These are phyloP conservation scores for Catenaria anguillulae DNA, from an alignment of 371 early-diverging fungal species.

Conservation along the genomic window DNA sequence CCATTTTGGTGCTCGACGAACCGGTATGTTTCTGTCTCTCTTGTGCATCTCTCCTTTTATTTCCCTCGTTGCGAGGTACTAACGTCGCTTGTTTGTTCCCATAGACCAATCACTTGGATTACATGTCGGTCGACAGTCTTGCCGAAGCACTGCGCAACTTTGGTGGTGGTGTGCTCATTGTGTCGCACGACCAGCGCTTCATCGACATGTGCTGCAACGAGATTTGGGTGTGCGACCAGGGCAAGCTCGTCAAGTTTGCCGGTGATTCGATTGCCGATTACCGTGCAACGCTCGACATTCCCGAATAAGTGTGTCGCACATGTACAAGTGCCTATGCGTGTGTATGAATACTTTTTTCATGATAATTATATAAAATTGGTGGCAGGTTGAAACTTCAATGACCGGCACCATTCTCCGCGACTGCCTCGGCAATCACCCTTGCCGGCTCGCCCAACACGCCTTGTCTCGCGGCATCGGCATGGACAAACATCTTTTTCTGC, in stretches of 20 bases:
- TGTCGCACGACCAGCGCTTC: slow-evolving; percentile 87
- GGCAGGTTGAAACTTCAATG: too few relatives aligned
- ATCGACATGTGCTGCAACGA: slow-evolving; percentile 74
- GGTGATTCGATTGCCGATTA: slow-evolving; percentile 33
- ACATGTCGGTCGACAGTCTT: slow-evolving; percentile 69
- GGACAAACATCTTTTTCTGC: slow-evolving; percentile 1
- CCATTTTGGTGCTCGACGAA: slow-evolving; percentile 6
- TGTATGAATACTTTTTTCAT: too few relatives aligned
- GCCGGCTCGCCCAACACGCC: slow-evolving; percentile 1
- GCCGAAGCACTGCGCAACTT: slow-evolving; percentile 59
- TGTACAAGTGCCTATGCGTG: too few relatives aligned
- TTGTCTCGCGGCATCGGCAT: not conserved
- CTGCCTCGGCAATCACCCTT: not conserved
- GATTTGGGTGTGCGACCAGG: slow-evolving; percentile 70
- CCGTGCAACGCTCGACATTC: not conserved
- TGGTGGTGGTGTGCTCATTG: slow-evolving; percentile 79
- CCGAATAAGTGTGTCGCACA: too few relatives aligned
- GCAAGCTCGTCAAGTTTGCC: slow-evolving; percentile 38
- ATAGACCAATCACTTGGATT: not conserved
- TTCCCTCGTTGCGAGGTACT: too few relatives aligned
- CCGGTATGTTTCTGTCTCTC: too few relatives aligned
- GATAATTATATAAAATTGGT: too few relatives aligned
- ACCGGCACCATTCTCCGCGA: too few relatives aligned
- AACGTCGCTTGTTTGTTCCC: too few relatives aligned
- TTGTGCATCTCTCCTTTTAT: too few relatives aligned